A percentile compares a stretch with the other conserved stretches of the same genome.
Evolutionary conservation across 164 flowering plant species (phyloP).

Genomic region (Tinospora cordifolia): DNA sequence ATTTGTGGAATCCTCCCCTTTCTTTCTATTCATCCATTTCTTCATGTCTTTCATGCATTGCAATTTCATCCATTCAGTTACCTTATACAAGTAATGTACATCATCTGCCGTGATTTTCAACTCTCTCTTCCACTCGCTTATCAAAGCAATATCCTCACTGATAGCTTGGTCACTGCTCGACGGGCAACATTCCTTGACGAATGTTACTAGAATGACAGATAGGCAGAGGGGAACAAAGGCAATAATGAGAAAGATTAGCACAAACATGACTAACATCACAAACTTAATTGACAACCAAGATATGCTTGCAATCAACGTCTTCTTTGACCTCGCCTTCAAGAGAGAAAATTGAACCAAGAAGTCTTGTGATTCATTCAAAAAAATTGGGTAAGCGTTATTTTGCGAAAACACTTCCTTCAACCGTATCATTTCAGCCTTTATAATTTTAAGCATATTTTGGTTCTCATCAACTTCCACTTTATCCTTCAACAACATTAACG

Average conservation of each 20-base stretch:
- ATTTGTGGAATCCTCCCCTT: neutral
- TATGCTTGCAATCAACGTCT: neutral
- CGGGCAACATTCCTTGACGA: no score
- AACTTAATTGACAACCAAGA: neutral
- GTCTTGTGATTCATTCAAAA: no score
- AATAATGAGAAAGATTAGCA: no score
- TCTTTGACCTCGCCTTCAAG: neutral
- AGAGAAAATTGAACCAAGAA: neutral
- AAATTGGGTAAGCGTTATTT: neutral
- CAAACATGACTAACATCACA: neutral
- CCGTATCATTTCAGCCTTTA: no score
- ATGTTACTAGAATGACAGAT: no score
- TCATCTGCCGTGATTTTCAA: neutral
- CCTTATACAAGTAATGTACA: neutral
- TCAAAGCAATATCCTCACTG: neutral
- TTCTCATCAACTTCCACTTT: neutral
- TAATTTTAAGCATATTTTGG: neutral
- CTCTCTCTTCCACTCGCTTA: neutral
- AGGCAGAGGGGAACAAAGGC: no score
- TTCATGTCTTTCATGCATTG: slow-evolving; percentile 2
- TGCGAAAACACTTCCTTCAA: no score
- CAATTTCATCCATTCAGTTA: neutral
- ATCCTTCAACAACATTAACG: neutral
- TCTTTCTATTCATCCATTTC: slow-evolving; percentile 2
- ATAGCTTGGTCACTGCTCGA: no score